Evolutionary conservation across 2,329 filamentous ascomycete species (phyloP), one percentile per base, ranked within the genome.

Genomic region (Trichoderma brevicompactum): DNA sequence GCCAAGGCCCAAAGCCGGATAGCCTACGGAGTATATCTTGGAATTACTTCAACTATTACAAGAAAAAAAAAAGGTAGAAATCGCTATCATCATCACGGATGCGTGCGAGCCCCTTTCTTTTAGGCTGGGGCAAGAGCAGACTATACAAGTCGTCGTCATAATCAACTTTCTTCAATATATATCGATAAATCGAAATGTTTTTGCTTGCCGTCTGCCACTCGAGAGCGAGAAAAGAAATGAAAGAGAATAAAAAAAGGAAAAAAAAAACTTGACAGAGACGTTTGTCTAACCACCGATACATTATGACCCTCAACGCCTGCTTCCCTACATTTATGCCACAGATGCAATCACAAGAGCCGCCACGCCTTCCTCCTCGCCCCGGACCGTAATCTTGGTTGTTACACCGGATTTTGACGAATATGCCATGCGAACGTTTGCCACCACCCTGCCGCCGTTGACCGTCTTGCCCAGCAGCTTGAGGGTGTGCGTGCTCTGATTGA

Each of bases 401-500:
- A 98, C 93, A 60, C 95, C 95, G 56, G 89, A 90, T 85, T 96
- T 97, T 73, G 91, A 88, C 68, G 92, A 96, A 80, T 88, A 97
- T 1, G 94, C 95, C 94, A 99, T 97, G 79, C 93, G 87, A 69
- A 98, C 88, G 70, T 87, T 89, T 67, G 91, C 91, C 64, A 94
- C 92, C 15, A 99, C 94, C 74, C 90, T 90, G 70, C 95, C 95
- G 41, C 94, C 95, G 40, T 87, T 89, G 68, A 98, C 89, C 49
- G 92, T 97, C 87, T 97, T 98, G 76, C 95, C 95, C 77, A 97
- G 91, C 41, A 99, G 83, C 81, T 97, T 98, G 76, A 99, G 89
- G 4, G 93, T 94, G 78, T 99, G 95, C 68, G 94, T 97, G 67
- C 89, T 94, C 74, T 90, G 90, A 74, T 89, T 96, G 71, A 97